Evolutionary conservation across 306 rosid species (phyloP).

Genomic region (Senna tora): DNA sequence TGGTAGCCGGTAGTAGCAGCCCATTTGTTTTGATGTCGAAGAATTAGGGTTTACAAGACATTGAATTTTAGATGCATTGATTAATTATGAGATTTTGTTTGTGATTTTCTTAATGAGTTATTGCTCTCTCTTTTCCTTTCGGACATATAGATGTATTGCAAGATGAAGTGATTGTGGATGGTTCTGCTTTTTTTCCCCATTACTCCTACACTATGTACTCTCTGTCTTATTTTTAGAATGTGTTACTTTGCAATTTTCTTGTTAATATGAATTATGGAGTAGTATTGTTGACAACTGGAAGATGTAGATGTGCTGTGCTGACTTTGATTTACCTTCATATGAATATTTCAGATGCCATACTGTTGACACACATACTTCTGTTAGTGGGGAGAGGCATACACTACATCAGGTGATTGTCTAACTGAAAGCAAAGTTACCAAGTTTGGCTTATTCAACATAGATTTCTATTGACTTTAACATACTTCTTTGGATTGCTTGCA

Average conservation of each 20-base stretch:
- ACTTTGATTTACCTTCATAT: constrained; percentile 20
- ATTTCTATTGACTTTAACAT: constrained; percentile 6
- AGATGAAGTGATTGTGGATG: background rate
- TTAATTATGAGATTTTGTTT: background rate
- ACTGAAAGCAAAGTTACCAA: constrained; percentile 13
- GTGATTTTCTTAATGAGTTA: constrained; percentile 4
- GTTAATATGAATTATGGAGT: background rate
- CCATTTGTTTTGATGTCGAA: background rate
- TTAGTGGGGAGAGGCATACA: constrained; percentile 45
- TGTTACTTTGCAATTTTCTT: background rate
- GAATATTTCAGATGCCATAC: constrained; percentile 49
- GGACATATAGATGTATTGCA: background rate
- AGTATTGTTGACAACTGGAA: background rate
- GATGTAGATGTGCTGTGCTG: background rate
- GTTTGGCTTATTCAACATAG: background rate
- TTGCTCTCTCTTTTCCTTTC: background rate
- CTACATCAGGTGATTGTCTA: constrained; percentile 48
- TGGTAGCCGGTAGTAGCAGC: too few species aligned
- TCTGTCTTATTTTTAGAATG: background rate
- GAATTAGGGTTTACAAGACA: background rate
- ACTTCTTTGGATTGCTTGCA: constrained; percentile 16
- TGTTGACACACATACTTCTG: constrained; percentile 46
- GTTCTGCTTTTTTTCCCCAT: background rate
- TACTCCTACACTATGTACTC: background rate
- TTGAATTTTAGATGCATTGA: background rate